Conservation (phyloP, 1,284 basidiomycete species). For the Sanghuangporus sanghuang region DNA sequence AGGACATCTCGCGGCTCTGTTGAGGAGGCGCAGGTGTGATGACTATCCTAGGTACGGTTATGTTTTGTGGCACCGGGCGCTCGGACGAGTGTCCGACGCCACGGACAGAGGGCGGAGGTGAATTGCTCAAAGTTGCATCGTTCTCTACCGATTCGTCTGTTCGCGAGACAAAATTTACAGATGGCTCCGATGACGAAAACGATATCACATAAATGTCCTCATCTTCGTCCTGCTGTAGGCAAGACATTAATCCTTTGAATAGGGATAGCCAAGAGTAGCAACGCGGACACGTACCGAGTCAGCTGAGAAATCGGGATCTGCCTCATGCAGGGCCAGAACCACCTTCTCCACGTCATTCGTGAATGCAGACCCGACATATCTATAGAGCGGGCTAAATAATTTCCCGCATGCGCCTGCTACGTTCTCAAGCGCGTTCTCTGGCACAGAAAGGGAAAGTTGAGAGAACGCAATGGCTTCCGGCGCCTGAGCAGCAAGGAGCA, state of each 20-base stretch:
- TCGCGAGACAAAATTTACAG: background rate
- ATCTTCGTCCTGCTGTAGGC: constrained; percentile 20
- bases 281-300: constrained; percentile 4
- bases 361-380: constrained; percentile 22
- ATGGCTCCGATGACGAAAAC: background rate
- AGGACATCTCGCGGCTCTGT: constrained; percentile 32
- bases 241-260: constrained; percentile 15
- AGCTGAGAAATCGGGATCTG: constrained; percentile 19
- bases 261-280: constrained; percentile 4
- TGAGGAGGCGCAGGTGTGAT: constrained; percentile 42
- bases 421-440: constrained; percentile 11
- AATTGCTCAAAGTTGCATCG: background rate
- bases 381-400: constrained; percentile 26
- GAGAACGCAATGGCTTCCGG: constrained; percentile 9
- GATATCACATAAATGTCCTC: constrained; percentile 15
- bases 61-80: constrained; percentile 2
- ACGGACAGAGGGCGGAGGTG: background rate
- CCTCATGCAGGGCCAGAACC: constrained; percentile 23
- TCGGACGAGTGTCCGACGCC: background rate
- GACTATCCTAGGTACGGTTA: constrained; percentile 43
- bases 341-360: constrained; percentile 27
- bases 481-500: background rate
- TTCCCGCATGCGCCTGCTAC: constrained; percentile 25
- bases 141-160: background rate
- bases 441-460: constrained; percentile 3